Base-by-base conservation (phyloP, 768 basidiomycete species). In the Collybia nuda region DNA sequence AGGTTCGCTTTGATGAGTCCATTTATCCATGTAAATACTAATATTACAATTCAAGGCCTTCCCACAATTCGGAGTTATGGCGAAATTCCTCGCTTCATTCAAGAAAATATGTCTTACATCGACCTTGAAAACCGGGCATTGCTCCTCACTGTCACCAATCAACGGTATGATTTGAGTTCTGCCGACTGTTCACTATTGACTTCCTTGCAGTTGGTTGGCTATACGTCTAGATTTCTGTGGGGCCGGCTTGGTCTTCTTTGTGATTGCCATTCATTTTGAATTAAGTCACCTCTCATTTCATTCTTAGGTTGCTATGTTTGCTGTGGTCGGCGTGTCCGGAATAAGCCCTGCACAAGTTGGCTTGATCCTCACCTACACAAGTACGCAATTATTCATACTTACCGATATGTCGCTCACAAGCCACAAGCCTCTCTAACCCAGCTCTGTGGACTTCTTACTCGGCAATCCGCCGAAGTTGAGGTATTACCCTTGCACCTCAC, bases 111-210 rank as follows among this genome's bases (percentile, higher is more conserved):
- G 56, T 75, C 78, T 39, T 81, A 80, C 60, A 79, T 88, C 48
- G 88, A 91, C 61, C 73, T 88, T 14, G 87, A 92, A 66, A 82
- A 89, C 57, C 76, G 90, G 18, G 87, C 88, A 0, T 73, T 87
- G 40, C 79, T 80, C 52, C 63, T 89, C 21, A 83, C 82, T 0
- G 76, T 83, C 32, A 79, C 83, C 5, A 86, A 87, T 56, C 86
- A 90, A 66, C 74, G 85, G 71, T 80, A 61, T 43, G 21, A 12
- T 36, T 6, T 11, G 12, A 32, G 32, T 7, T 49, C 45, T 12
- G 2, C 35, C 47, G 15, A 45, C 38, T 28, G 15, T 22, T 6
- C 28, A 44, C 2, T 17, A n/a, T 17, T 17, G 40, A 14, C 6
- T 15, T 3, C 17, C 35, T 47, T 36, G 8, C 15, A 79, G 82